Evolutionary conservation across 148 eudicot species (phyloP).

Genomic region (Vaccinium corymbosum): DNA sequence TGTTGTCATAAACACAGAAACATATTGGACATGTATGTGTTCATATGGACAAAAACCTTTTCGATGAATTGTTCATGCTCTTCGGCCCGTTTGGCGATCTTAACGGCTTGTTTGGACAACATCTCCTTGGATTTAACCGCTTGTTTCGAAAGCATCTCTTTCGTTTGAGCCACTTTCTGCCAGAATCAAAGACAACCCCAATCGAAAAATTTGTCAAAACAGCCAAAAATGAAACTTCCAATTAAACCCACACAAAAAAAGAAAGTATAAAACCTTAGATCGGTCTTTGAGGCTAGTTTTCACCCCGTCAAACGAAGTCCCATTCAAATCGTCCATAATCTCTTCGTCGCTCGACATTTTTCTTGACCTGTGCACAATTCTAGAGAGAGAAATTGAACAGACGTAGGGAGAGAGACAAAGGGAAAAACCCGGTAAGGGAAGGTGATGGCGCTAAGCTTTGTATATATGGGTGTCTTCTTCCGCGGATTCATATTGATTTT

Average conservation of each 20-base stretch:
- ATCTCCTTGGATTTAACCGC: conserved; percentile 35
- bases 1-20: background rate
- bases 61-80: conserved; percentile 88
- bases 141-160: conserved; percentile 12
- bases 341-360: conserved; percentile 63
- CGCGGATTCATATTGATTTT: background rate
- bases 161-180: conserved; percentile 82
- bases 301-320: conserved; percentile 43
- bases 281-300: conserved; percentile 44
- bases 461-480: background rate
- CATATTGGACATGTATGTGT: background rate
- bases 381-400: background rate
- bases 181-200: conserved; percentile 14
- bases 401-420: background rate
- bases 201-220: background rate
- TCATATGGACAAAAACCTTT: conserved; percentile 40
- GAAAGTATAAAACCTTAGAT: conserved; percentile 44
- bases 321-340: conserved; percentile 45
- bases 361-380: background rate
- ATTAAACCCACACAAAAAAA: conserved; percentile 8
- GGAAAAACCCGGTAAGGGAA: background rate
- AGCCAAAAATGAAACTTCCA: background rate
- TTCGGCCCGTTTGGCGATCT: conserved; percentile 89
- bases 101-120: conserved; percentile 82
- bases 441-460: background rate